Percentiles rank a stretch among this genome's conserved stretches.
Conservation (phyloP, 75 land plant genomes). For the Pseudotsuga menziesii region DNA sequence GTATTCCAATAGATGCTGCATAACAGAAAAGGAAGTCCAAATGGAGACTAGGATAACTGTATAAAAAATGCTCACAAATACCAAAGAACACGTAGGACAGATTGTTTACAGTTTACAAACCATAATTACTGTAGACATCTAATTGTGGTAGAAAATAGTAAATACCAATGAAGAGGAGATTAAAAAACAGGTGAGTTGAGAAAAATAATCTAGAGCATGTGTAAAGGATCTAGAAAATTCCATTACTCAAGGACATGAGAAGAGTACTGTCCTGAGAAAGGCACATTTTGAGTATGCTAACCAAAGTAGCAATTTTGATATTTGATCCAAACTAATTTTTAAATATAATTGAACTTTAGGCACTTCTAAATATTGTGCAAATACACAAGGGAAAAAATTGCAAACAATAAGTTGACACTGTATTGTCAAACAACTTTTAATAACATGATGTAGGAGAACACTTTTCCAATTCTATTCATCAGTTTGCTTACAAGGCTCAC, state of each 20-base stretch:
- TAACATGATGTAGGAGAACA: not conserved
- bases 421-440: not conserved
- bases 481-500: not conserved
- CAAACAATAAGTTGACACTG: not conserved
- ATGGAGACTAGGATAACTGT: not conserved
- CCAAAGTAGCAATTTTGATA: not conserved
- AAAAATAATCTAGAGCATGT: not conserved
- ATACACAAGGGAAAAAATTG: not conserved
- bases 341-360: not conserved
- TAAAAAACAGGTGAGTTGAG: not conserved
- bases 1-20: slow-evolving; percentile 84
- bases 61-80: not conserved
- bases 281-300: not conserved
- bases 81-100: not conserved
- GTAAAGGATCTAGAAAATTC: not conserved
- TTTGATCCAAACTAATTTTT: not conserved
- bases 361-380: not conserved
- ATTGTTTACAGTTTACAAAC: not conserved
- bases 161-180: no score
- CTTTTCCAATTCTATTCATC: not conserved
- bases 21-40: not conserved
- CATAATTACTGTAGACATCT: not conserved
- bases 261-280: not conserved
- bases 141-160: not conserved
- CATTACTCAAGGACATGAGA: not conserved